Conservation (phyloP, 2,329 filamentous ascomycete species). For the Pestalotiopsis sp. region DNA sequence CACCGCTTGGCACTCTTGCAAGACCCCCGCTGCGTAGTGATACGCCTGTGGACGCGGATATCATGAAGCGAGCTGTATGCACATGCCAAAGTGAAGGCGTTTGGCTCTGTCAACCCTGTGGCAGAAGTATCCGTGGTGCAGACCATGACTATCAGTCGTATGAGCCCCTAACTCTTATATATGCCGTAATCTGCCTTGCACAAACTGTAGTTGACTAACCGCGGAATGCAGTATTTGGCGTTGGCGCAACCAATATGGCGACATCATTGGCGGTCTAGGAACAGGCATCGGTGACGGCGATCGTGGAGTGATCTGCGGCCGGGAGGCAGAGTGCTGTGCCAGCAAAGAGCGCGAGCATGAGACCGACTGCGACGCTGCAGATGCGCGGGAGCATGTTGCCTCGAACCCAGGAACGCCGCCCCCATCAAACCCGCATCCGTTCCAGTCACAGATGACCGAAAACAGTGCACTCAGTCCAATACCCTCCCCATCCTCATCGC, state of each 20-base stretch:
- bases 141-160: constrained; percentile 63
- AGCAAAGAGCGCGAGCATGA: constrained; percentile 80
- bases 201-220: constrained; percentile 11
- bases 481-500: constrained; percentile 22
- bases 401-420: constrained; percentile 11
- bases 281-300: constrained; percentile 88
- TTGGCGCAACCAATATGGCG: constrained; percentile 85
- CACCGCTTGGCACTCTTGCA: constrained; percentile 62
- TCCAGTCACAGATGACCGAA: constrained; percentile 11
- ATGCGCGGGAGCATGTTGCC: constrained; percentile 52
- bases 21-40: constrained; percentile 45
- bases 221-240: constrained; percentile 68
- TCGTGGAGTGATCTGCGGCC: constrained; percentile 84
- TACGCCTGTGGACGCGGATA: constrained; percentile 50
- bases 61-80: constrained; percentile 59
- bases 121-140: constrained; percentile 65
- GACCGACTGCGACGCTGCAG: constrained; percentile 81
- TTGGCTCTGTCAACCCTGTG: constrained; percentile 87
- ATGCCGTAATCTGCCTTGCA: constrained; percentile 10
- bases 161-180: background rate
- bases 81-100: constrained; percentile 59
- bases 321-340: constrained; percentile 75
- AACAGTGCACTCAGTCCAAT: constrained; percentile 6
- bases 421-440: constrained; percentile 19
- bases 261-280: constrained; percentile 77